phyloP scores from a whole-genome alignment of 495 filamentous ascomycete species.

The Amorphotheca resinae region DNA sequence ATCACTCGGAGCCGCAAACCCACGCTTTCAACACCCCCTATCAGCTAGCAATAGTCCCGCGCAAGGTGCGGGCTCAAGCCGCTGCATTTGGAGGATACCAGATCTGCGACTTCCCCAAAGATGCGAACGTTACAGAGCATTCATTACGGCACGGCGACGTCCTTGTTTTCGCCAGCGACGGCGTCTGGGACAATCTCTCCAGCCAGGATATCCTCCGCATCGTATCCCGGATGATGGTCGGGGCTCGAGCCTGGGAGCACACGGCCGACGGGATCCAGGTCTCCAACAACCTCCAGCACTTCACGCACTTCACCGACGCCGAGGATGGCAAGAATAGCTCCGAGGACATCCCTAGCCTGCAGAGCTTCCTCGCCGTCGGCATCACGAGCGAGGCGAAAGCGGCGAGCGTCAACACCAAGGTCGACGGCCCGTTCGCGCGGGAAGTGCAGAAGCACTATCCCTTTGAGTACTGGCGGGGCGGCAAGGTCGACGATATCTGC shows the following conservation, averaged over 20 bases:
- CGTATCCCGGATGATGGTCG: slow-evolving; percentile 61
- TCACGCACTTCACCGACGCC: slow-evolving; percentile 29
- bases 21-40: slow-evolving; percentile 97
- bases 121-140: slow-evolving; percentile 69
- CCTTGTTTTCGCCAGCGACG: slow-evolving; percentile 82
- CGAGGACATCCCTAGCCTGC: slow-evolving; percentile 38
- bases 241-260: slow-evolving; percentile 58
- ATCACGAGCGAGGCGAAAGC: slow-evolving; percentile 71
- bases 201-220: slow-evolving; percentile 74
- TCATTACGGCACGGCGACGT: slow-evolving; percentile 80
- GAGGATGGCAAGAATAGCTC: slow-evolving; percentile 19
- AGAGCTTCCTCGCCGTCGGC: slow-evolving; percentile 63
- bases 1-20: slow-evolving; percentile 74
- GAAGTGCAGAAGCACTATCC: slow-evolving; percentile 82
- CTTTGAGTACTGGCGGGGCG: slow-evolving; percentile 69
- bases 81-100: slow-evolving; percentile 70
- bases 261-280: slow-evolving; percentile 46
- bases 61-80: slow-evolving; percentile 60
- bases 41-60: slow-evolving; percentile 81
- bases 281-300: slow-evolving; percentile 36
- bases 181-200: slow-evolving; percentile 94
- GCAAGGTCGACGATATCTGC: slow-evolving; percentile 87
- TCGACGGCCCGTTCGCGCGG: slow-evolving; percentile 88
- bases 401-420: slow-evolving; percentile 61
- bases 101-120: slow-evolving; percentile 67